phyloP scores from a whole-genome alignment of 352 stramenopile species.

The Globisporangium paroecandrum region DNA sequence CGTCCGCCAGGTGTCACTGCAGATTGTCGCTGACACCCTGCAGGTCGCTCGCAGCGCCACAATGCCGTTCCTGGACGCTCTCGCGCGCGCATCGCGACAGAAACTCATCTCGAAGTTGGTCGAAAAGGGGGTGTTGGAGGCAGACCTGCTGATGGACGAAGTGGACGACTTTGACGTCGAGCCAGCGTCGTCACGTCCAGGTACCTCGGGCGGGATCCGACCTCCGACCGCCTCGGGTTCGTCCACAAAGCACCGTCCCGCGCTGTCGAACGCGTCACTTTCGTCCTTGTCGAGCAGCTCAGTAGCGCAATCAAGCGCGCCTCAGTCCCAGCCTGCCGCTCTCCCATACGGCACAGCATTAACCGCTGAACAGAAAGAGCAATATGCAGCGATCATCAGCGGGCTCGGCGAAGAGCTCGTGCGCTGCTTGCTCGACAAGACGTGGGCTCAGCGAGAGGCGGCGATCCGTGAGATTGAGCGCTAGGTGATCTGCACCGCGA shows the following conservation, averaged over 20 bases:
- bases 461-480: conserved; percentile 74
- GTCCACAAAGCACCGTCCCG: conserved; percentile 73
- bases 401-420: conserved; percentile 67
- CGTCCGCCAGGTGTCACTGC: conserved; percentile 57
- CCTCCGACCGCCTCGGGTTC: conserved; percentile 70
- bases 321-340: conserved; percentile 32
- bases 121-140: conserved; percentile 62
- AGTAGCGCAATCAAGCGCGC: conserved; percentile 14
- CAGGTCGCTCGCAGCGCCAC: conserved; percentile 50
- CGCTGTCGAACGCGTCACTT: conserved; percentile 51
- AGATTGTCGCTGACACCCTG: conserved; percentile 69
- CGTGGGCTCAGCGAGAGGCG: conserved; percentile 70
- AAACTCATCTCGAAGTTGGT: conserved; percentile 84
- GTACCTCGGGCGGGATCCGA: conserved; percentile 50
- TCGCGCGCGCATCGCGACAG: conserved; percentile 60
- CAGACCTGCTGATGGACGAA: conserved; percentile 82
- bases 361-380: conserved; percentile 50
- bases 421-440: conserved; percentile 78
- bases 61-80: conserved; percentile 68
- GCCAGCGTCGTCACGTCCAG: conserved; percentile 27
- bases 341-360: conserved; percentile 73
- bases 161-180: conserved; percentile 79
- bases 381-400: conserved; percentile 49
- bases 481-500: conserved; percentile 51
- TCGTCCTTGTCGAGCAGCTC: conserved; percentile 27